Base-by-base conservation (phyloP, 352 stramenopile species). In the Globisporangium ultimum region DNA sequence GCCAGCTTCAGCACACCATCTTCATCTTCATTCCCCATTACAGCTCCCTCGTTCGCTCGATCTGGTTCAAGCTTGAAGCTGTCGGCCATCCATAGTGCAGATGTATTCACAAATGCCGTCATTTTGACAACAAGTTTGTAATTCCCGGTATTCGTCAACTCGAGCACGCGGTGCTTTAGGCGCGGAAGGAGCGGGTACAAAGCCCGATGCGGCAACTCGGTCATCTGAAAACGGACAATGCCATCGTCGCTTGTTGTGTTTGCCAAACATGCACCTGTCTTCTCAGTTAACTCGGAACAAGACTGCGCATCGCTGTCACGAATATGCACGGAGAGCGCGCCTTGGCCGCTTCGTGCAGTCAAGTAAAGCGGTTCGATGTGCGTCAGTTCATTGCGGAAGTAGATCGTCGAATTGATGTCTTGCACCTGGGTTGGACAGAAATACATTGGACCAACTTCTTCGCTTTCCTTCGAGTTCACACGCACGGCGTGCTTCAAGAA, bases 301-400 rank as follows among this genome's bases (percentile, higher is more conserved):
- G 28, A 36, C 7, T 36, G 28, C 28, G 28, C 28, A 36, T 36
- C 28, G 28, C 7, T 10, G 8, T 36, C 13, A 6, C 38, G 13
- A 13, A 61, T 24, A 11, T 40, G 60, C 13, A 87, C 10, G 0
- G 48, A 48, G 10, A 89, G 48, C 2, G 54, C 58, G 4, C 76
- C 80, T 60, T 72, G 65, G 1, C 74, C 80, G 60, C 76, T 87
- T 2, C 47, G 55, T 7, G 74, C 80, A 24, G 61, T 17, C 18
- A 90, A 45, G 2, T 34, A 21, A 7, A 88, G 45, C 13, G 68
- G 57, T 50, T 90, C 80, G 22, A 90, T 77, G 52, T 90, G 80
- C 2, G 80, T 82, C n/a, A 90, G 68, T 42, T 78, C 62, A 48
- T 86, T 88, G 24, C 80, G 80, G 12, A 90, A 67, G 57, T 73